A percentile compares a stretch with the other conserved stretches of the same genome.
Conservation (phyloP, 805 yeast genomes). For the Metschnikowia bowlesiae region DNA sequence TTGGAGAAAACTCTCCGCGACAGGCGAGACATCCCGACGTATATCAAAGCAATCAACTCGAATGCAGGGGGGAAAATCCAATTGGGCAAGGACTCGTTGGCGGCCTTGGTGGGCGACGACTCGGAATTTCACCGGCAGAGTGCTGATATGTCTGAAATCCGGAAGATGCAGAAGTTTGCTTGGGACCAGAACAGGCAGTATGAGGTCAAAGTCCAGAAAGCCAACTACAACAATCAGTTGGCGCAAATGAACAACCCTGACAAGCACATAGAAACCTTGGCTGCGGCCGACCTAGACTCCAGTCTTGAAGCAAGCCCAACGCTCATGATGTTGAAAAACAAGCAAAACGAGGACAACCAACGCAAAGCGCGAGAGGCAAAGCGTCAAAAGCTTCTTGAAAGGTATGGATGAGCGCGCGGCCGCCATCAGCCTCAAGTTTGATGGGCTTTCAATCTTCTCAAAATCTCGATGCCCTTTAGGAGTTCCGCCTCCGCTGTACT, state of each 20-base stretch:
- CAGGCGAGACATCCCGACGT: constrained; percentile 69
- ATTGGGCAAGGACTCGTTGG: constrained; percentile 23
- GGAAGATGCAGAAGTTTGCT: constrained; percentile 45
- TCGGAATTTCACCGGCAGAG: constrained; percentile 30
- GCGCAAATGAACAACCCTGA: constrained; percentile 10
- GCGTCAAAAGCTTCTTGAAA: constrained; percentile 9
- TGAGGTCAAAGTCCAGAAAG: constrained; percentile 11
- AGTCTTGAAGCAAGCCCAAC: constrained; percentile 38
- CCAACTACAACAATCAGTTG: constrained; percentile 10
- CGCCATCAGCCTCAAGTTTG: not conserved
- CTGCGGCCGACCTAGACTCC: constrained; percentile 22
- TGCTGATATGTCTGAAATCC: constrained; percentile 51
- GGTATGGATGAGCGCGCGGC: constrained; percentile 7
- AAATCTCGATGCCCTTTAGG: constrained; percentile 46
- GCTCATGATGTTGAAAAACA: constrained; percentile 26
- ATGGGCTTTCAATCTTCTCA: constrained; percentile 17
- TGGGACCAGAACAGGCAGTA: constrained; percentile 31
- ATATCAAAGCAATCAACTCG: constrained; percentile 45
- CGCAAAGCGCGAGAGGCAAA: constrained; percentile 10
- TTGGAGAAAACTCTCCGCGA: constrained; percentile 51
- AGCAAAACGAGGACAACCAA: constrained; percentile 19
- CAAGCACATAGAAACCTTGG: constrained; percentile 5
- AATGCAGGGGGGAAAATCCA: constrained; percentile 35
- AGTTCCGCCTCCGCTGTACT: constrained; percentile 64
- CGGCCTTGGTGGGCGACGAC: constrained; percentile 17